These are phyloP conservation scores for Gaertneriomyces sp. DNA, from an alignment of 192 early-diverging fungal genomes.

Conservation along the genomic window DNA sequence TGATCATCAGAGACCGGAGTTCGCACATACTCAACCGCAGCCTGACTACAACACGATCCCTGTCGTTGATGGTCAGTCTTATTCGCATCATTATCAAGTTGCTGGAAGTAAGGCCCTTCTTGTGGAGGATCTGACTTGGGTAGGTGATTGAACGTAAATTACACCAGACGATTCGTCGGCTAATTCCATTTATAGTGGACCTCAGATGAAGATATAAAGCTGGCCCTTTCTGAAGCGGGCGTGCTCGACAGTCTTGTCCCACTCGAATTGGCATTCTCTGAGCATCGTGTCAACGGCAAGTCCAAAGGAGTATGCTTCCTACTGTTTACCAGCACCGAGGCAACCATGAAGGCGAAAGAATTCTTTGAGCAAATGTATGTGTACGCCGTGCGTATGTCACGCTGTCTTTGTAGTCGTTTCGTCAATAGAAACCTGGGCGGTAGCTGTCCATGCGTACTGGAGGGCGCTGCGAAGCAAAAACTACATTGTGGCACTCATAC, in stretches of 20 bases:
- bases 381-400: neutral
- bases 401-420: too few relatives aligned
- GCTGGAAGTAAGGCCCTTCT: conserved; percentile 13
- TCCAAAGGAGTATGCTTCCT: conserved; percentile 37
- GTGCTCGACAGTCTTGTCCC: conserved; percentile 16
- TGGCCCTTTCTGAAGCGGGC: conserved; percentile 26
- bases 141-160: conserved; percentile 8
- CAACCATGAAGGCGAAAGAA: conserved; percentile 23
- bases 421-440: too few relatives aligned
- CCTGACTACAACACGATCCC: neutral
- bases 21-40: neutral
- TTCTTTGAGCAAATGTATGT: conserved; percentile 40
- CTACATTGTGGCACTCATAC: too few relatives aligned
- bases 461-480: too few relatives aligned
- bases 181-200: conserved; percentile 27
- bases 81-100: too few relatives aligned
- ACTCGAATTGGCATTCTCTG: conserved; percentile 29
- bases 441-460: too few relatives aligned
- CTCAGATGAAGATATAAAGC: conserved; percentile 29
- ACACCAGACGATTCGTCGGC: neutral
- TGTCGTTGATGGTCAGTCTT: too few relatives aligned
- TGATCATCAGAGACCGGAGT: neutral
- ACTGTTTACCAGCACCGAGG: conserved; percentile 22
- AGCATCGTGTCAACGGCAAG: conserved; percentile 39
- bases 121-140: conserved; percentile 34